These are phyloP conservation scores for Tothia fuscella DNA, from an alignment of 2,329 filamentous ascomycete genomes.

Conservation along the genomic window DNA sequence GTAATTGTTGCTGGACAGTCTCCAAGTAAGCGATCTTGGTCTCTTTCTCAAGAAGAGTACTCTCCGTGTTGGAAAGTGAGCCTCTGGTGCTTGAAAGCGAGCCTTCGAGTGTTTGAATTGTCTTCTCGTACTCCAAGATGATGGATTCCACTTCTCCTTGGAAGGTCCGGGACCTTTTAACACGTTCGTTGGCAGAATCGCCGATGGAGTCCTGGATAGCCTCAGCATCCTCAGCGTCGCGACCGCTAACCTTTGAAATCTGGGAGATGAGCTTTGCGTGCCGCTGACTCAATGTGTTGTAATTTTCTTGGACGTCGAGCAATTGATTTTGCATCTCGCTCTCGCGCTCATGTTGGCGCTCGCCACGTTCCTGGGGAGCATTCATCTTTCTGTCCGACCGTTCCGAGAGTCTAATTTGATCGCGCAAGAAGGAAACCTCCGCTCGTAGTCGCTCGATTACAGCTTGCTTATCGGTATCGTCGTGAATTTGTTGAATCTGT, in stretches of 20 bases:
- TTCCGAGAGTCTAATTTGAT: slow-evolving; percentile 83
- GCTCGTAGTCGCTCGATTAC: slow-evolving; percentile 87
- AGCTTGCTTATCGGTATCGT: slow-evolving; percentile 88
- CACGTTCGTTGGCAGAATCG: slow-evolving; percentile 70
- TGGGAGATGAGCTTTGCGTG: slow-evolving; percentile 94
- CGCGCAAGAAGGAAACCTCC: slow-evolving; percentile 83
- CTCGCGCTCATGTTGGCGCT: slow-evolving; percentile 74
- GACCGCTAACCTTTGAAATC: slow-evolving; percentile 72
- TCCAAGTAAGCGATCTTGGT: slow-evolving; percentile 88
- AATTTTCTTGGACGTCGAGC: slow-evolving; percentile 87
- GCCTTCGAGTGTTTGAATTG: slow-evolving; percentile 84
- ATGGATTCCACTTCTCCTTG: slow-evolving; percentile 93
- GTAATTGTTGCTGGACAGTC: slow-evolving; percentile 81
- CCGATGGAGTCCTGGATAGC: slow-evolving; percentile 57
- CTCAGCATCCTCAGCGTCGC: slow-evolving; percentile 30
- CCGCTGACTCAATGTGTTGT: slow-evolving; percentile 77
- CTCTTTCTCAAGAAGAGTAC: slow-evolving; percentile 79
- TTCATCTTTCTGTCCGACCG: slow-evolving; percentile 47
- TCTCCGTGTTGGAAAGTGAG: slow-evolving; percentile 74
- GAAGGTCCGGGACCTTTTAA: slow-evolving; percentile 93
- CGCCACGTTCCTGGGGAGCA: slow-evolving; percentile 55
- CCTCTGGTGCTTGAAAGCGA: slow-evolving; percentile 81
- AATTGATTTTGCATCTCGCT: slow-evolving; percentile 87
- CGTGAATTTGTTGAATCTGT: slow-evolving; percentile 76
- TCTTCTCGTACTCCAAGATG: slow-evolving; percentile 96